Percentiles rank a stretch among this genome's conserved stretches.
These are phyloP conservation scores for Linnemannia schmuckeri DNA, from an alignment of 192 early-diverging fungal species.

Conservation along the genomic window DNA sequence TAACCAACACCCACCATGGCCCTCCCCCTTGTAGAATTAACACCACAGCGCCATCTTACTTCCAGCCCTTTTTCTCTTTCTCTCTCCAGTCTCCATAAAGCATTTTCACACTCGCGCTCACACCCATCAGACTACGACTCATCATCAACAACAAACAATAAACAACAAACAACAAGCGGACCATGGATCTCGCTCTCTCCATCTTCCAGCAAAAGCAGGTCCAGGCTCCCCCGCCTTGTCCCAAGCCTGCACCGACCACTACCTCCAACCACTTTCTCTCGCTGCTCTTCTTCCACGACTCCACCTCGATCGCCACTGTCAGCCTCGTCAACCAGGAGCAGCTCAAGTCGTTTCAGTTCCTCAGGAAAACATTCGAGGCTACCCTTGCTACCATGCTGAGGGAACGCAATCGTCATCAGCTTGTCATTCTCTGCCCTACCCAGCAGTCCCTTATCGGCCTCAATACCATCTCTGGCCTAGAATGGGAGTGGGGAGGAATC, in stretches of 20 bases:
- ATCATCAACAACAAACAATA: too few relatives aligned
- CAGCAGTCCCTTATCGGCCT: slow-evolving; percentile 41
- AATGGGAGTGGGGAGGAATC: slow-evolving; percentile 56
- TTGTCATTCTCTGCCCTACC: slow-evolving; percentile 46
- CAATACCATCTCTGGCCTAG: slow-evolving; percentile 24
- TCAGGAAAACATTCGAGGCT: slow-evolving; percentile 34
- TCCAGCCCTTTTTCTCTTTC: background rate
- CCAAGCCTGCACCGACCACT: slow-evolving; percentile 14
- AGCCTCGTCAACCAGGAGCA: slow-evolving; percentile 31
- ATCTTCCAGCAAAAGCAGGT: slow-evolving; percentile 27
- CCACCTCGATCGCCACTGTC: slow-evolving; percentile 29
- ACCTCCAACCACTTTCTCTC: slow-evolving; percentile 51
- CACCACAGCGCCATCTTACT: background rate
- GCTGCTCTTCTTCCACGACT: slow-evolving; percentile 50
- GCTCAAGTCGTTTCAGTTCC: slow-evolving; percentile 37
- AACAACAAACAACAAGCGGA: background rate
- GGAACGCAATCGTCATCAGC: slow-evolving; percentile 28
- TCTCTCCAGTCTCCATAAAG: background rate
- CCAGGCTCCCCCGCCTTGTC: background rate
- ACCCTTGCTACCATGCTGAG: slow-evolving; percentile 22
- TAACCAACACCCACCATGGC: too few relatives aligned
- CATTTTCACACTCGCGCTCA: too few relatives aligned
- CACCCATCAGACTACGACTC: too few relatives aligned
- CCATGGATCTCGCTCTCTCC: slow-evolving; percentile 39
- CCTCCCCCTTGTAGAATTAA: too few relatives aligned